Evolutionary conservation across 2,329 filamentous ascomycete species (phyloP).

Genomic region (Microthyrium microscopicum): DNA sequence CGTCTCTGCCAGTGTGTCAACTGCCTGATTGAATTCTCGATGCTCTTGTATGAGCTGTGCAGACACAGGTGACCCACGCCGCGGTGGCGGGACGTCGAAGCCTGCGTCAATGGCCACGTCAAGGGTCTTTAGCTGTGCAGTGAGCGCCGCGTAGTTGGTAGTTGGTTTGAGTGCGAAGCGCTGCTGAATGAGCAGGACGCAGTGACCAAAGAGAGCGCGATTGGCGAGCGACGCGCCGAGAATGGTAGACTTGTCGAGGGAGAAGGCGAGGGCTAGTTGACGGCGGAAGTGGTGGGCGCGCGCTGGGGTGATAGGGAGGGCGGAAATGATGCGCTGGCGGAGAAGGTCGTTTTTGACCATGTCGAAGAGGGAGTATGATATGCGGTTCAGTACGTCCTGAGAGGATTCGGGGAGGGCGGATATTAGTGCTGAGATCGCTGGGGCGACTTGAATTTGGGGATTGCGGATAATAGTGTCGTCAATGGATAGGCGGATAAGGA

Average conservation of each 20-base stretch:
- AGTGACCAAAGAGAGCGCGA: constrained; percentile 10
- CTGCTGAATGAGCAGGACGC: constrained; percentile 16
- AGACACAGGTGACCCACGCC: background rate
- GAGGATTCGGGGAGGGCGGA: constrained; percentile 16
- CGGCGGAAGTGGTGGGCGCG: constrained; percentile 44
- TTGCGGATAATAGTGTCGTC: constrained; percentile 7
- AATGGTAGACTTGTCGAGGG: constrained; percentile 26
- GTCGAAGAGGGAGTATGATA: constrained; percentile 25
- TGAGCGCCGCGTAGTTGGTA: constrained; percentile 54
- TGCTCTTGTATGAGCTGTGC: constrained; percentile 10
- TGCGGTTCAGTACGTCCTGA: constrained; percentile 12
- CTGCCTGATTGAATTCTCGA: constrained; percentile 48
- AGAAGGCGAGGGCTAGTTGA: constrained; percentile 46
- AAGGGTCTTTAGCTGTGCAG: constrained; percentile 49
- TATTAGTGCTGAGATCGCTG: constrained; percentile 12
- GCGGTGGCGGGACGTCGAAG: constrained; percentile 12
- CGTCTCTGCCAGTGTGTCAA: constrained; percentile 48
- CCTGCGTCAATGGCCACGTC: constrained; percentile 61
- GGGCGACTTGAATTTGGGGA: constrained; percentile 7
- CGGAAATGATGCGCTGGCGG: constrained; percentile 39
- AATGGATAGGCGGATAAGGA: constrained; percentile 8
- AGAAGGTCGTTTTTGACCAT: constrained; percentile 23
- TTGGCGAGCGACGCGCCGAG: constrained; percentile 11
- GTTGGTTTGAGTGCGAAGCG: constrained; percentile 32
- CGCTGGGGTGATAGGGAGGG: constrained; percentile 37